Percentiles rank a stretch among this genome's conserved stretches.
Conservation (phyloP, 2,329 filamentous ascomycete genomes). For the Colletotrichum filicis region DNA sequence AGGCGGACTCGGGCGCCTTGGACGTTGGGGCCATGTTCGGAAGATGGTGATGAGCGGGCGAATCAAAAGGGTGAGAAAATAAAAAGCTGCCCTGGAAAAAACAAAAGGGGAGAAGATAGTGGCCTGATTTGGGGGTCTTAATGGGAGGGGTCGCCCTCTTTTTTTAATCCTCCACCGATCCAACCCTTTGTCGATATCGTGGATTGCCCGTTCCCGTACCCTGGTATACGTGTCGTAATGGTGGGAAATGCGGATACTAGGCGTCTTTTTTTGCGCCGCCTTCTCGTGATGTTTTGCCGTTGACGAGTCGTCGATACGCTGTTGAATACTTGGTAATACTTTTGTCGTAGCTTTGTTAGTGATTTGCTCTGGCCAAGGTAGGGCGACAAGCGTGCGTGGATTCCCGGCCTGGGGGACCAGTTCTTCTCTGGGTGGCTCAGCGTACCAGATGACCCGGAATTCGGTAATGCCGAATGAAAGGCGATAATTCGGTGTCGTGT, state of each 20-base stretch:
- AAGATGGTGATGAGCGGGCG: conserved; percentile 22
- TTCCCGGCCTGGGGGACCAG: no score
- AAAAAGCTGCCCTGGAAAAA: conserved; percentile 5
- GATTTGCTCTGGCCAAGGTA: background rate
- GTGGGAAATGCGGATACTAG: conserved; percentile 28
- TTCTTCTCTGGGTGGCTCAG: background rate
- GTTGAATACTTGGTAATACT: background rate
- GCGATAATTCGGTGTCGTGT: conserved; percentile 23
- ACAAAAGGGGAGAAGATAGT: conserved; percentile 22
- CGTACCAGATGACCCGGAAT: background rate
- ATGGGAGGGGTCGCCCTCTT: conserved; percentile 31
- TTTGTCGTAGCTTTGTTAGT: background rate
- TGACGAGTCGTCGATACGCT: background rate
- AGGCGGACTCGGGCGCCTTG: conserved; percentile 31
- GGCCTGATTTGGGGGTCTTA: conserved; percentile 31
- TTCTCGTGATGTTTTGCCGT: conserved; percentile 6
- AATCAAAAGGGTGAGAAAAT: conserved; percentile 15
- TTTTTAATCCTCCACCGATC: conserved; percentile 8
- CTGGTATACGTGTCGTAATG: conserved; percentile 6
- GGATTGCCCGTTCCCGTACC: no score
- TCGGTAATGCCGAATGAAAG: conserved; percentile 21
- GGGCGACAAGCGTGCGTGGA: conserved; percentile 3
- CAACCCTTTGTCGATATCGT: background rate
- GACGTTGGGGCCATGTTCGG: conserved; percentile 34
- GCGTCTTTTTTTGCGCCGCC: background rate